These are phyloP conservation scores for Phaffomyces opuntiae DNA, from an alignment of 805 yeast genomes.

Conservation along the genomic window DNA sequence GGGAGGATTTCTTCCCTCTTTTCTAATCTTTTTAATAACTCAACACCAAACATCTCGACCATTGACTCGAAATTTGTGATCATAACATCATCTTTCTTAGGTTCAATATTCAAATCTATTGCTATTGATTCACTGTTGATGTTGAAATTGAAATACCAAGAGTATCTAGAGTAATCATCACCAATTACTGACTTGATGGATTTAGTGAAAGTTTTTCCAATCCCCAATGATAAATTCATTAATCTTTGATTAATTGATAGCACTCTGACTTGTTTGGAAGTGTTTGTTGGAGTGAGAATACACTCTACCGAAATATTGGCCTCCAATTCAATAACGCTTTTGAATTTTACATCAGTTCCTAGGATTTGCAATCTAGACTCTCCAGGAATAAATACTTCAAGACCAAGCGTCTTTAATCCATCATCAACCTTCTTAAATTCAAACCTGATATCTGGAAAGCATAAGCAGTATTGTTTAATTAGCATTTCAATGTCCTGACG, in stretches of 20 bases:
- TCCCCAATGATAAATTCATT: neutral
- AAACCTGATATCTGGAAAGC: constrained; percentile 26
- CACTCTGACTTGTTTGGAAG: neutral
- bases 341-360: neutral
- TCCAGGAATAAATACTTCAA: neutral
- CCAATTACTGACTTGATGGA: constrained; percentile 18
- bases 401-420: neutral
- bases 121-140: constrained; percentile 10
- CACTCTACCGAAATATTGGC: neutral
- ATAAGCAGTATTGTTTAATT: constrained; percentile 27
- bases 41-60: constrained; percentile 2
- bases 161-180: neutral
- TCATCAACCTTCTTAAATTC: constrained; percentile 8
- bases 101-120: constrained; percentile 38
- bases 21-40: neutral
- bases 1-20: too few species aligned
- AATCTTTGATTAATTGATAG: constrained; percentile 1
- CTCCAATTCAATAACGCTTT: neutral
- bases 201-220: neutral
- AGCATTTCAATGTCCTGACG: constrained; percentile 8
- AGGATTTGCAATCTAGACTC: neutral
- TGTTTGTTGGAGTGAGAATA: neutral
- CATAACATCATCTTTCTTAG: constrained; percentile 36
- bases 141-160: constrained; percentile 30
- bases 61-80: constrained; percentile 19